Conservation (phyloP, 768 basidiomycete genomes). For the Termitomyces sp. region DNA sequence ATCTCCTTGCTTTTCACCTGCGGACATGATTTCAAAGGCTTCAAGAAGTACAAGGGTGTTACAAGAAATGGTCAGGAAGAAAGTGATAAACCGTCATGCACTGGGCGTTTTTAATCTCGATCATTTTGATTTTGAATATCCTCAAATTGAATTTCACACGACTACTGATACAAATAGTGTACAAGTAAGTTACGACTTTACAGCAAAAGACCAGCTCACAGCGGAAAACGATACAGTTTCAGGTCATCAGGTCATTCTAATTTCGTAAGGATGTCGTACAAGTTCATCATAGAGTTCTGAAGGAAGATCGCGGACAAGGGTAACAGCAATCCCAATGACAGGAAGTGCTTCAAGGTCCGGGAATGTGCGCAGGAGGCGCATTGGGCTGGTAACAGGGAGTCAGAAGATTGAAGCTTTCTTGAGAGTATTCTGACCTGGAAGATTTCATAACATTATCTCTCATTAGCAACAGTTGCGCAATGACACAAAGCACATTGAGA, state of each 20-base stretch:
- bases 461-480: conserved; percentile 89
- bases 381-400: conserved; percentile 54
- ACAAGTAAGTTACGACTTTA: not conserved
- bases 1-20: not conserved
- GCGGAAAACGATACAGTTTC: not conserved
- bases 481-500: conserved; percentile 93
- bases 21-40: not conserved
- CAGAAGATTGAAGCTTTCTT: not conserved
- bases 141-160: conserved; percentile 12
- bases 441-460: conserved; percentile 86
- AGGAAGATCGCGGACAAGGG: conserved; percentile 88
- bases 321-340: conserved; percentile 90
- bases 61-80: not conserved
- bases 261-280: conserved; percentile 80
- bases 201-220: conserved; percentile 2
- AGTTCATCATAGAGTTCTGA: conserved; percentile 83
- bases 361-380: conserved; percentile 90
- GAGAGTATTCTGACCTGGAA: conserved; percentile 53
- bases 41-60: not conserved
- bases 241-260: conserved; percentile 18
- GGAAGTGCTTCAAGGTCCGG: conserved; percentile 85
- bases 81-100: not conserved
- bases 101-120: not conserved
- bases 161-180: conserved; percentile 4
- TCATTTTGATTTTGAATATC: conserved; percentile 14